Conservation (phyloP, 202 grass and related monocot species). For the Alloteropsis angusta region DNA sequence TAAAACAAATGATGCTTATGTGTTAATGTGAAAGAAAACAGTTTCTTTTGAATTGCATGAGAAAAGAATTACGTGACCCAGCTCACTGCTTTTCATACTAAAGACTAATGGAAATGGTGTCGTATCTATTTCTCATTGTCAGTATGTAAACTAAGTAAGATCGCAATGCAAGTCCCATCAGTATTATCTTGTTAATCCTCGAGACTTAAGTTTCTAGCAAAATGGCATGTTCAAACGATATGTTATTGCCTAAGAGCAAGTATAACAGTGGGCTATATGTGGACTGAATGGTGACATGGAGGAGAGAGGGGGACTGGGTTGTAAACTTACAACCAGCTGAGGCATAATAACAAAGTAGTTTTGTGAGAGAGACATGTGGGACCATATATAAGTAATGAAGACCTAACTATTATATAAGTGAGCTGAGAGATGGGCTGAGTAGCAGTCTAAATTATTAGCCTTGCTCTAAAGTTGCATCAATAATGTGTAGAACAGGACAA, state of each 20-base stretch:
- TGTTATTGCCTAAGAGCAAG: neutral
- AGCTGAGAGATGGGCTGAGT: too few relatives aligned
- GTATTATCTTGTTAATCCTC: neutral
- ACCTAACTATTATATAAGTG: too few relatives aligned
- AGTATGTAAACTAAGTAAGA: neutral
- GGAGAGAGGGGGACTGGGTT: too few relatives aligned
- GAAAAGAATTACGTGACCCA: neutral
- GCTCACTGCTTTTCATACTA: neutral
- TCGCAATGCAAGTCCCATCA: neutral
- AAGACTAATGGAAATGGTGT: neutral
- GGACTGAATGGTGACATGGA: too few relatives aligned
- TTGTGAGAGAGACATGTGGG: too few relatives aligned
- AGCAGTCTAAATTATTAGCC: too few relatives aligned
- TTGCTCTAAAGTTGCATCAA: neutral
- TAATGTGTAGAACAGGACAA: slow-evolving; percentile 6
- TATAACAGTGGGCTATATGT: too few relatives aligned
- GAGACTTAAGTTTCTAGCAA: neutral
- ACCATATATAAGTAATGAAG: too few relatives aligned
- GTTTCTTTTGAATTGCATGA: neutral
- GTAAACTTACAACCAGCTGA: too few relatives aligned
- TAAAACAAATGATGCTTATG: neutral
- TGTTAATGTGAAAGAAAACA: neutral
- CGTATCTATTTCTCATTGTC: neutral
- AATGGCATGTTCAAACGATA: neutral
- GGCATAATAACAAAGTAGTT: too few relatives aligned